Conservation (phyloP, 441 rosid genomes). For the Melastoma candidum region DNA sequence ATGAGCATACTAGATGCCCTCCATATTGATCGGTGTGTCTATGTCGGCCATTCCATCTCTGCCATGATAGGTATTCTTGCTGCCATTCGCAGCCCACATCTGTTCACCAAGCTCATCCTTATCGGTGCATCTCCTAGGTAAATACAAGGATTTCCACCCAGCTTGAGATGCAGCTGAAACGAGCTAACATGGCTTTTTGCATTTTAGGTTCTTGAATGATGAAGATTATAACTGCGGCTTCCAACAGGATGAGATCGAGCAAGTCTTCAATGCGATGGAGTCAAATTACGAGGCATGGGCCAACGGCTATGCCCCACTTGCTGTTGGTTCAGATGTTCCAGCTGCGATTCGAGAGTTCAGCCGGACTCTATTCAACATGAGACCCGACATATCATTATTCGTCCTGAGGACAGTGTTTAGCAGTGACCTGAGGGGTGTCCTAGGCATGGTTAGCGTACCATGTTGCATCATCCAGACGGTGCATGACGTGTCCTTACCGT, state of each 20-base stretch:
- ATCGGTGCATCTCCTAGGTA: slow-evolving; percentile 62
- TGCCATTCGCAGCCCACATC: slow-evolving; percentile 51
- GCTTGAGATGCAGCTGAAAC: too few relatives aligned
- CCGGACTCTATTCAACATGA: slow-evolving; percentile 62
- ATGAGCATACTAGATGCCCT: slow-evolving; percentile 48
- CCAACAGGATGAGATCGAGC: slow-evolving; percentile 39
- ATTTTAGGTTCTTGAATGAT: slow-evolving; percentile 53
- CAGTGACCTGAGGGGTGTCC: slow-evolving; percentile 48
- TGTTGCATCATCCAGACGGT: slow-evolving; percentile 54
- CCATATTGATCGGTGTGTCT: slow-evolving; percentile 36
- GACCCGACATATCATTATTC: slow-evolving; percentile 59
- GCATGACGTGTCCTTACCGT: slow-evolving; percentile 45
- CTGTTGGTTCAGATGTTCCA: slow-evolving; percentile 65
- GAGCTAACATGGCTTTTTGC: background rate
- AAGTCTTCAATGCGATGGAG: slow-evolving; percentile 47
- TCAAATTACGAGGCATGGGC: slow-evolving; percentile 61
- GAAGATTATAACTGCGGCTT: slow-evolving; percentile 50
- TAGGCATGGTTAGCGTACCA: slow-evolving; percentile 43
- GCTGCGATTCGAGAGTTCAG: slow-evolving; percentile 61
- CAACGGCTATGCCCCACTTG: slow-evolving; percentile 43
- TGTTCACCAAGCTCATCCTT: slow-evolving; percentile 49
- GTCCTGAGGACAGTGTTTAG: slow-evolving; percentile 40
- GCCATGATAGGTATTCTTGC: slow-evolving; percentile 64
- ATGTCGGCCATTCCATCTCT: slow-evolving; percentile 62
- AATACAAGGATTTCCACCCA: background rate